phyloP scores from a whole-genome alignment of 352 stramenopile species.

The Phytophthora pistaciae region DNA sequence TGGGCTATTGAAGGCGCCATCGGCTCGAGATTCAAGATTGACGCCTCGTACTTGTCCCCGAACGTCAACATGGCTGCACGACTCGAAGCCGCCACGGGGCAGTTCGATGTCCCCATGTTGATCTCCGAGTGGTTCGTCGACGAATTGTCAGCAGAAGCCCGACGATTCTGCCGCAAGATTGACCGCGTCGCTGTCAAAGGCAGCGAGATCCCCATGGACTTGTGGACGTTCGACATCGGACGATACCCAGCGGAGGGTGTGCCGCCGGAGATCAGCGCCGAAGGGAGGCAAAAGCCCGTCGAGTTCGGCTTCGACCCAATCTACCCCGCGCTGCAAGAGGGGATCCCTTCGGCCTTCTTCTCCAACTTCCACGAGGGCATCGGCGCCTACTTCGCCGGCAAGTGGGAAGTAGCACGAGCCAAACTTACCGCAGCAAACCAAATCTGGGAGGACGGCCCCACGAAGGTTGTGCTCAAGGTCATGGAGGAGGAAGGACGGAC shows the following conservation, averaged over 20 bases:
- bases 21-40: conserved; percentile 98
- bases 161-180: conserved; percentile 93
- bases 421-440: conserved; percentile 92
- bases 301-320: conserved; percentile 84
- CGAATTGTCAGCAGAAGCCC: conserved; percentile 89
- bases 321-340: conserved; percentile 79
- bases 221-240: conserved; percentile 96
- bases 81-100: conserved; percentile 95
- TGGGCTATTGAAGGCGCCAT: conserved; percentile 99
- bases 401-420: conserved; percentile 89
- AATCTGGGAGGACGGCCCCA: conserved; percentile 89
- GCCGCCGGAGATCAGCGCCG: conserved; percentile 48
- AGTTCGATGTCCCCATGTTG: conserved; percentile 96
- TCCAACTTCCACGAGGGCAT: conserved; percentile 93
- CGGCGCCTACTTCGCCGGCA: conserved; percentile 93
- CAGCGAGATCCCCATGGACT: conserved; percentile 94
- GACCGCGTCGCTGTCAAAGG: conserved; percentile 98
- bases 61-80: conserved; percentile 98
- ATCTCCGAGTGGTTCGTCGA: conserved; percentile 96
- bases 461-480: conserved; percentile 92
- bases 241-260: conserved; percentile 76
- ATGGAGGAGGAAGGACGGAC: conserved; percentile 90
- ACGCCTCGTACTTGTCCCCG: conserved; percentile 98
- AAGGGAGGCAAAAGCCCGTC: conserved; percentile 84
- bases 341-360: conserved; percentile 90